A percentile compares a stretch with the other conserved stretches of the same genome.
Evolutionary conservation across 164 flowering plant species (phyloP).

Genomic region (Cinnamomum micranthum): DNA sequence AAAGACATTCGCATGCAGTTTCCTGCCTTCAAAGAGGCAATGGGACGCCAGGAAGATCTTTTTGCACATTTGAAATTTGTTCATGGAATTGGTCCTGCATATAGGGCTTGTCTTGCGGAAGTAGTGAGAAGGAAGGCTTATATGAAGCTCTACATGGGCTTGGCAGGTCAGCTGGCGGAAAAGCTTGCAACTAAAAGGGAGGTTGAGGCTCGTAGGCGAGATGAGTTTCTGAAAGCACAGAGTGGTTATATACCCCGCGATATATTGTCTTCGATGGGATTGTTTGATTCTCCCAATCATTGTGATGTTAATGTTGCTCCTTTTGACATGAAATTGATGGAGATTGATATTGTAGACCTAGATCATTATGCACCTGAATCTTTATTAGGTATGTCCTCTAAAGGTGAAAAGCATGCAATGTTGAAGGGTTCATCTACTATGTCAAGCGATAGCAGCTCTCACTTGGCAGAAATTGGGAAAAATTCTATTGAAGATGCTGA

Average conservation of each 20-base stretch:
- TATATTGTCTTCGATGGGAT: slow-evolving; percentile 79
- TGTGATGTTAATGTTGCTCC: slow-evolving; percentile 92
- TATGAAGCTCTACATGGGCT: slow-evolving; percentile 98
- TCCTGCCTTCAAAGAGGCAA: slow-evolving; percentile 87
- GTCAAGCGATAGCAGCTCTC: slow-evolving; percentile 49
- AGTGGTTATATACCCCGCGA: slow-evolving; percentile 72
- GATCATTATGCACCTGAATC: slow-evolving; percentile 88
- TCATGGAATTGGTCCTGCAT: slow-evolving; percentile 86
- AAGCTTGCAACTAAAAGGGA: slow-evolving; percentile 87
- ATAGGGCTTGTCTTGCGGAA: slow-evolving; percentile 94
- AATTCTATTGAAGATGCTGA: slow-evolving; percentile 27
- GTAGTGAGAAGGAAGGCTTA: slow-evolving; percentile 88
- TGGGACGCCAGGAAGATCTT: slow-evolving; percentile 68
- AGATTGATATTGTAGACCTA: slow-evolving; percentile 73
- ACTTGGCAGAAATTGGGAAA: slow-evolving; percentile 46
- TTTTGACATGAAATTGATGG: slow-evolving; percentile 73
- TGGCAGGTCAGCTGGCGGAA: slow-evolving; percentile 99
- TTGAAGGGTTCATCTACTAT: slow-evolving; percentile 50
- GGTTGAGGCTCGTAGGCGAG: slow-evolving; percentile 75
- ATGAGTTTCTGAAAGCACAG: slow-evolving; percentile 72
- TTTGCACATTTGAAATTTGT: slow-evolving; percentile 68
- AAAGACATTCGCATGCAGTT: slow-evolving; percentile 81
- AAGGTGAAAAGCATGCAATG: slow-evolving; percentile 49
- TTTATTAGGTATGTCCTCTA: slow-evolving; percentile 46
- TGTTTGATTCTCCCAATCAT: slow-evolving; percentile 83